Evolutionary conservation across 768 basidiomycete species (phyloP), one percentile per base, ranked within the genome.

Genomic region (Lactarius trivialis): DNA sequence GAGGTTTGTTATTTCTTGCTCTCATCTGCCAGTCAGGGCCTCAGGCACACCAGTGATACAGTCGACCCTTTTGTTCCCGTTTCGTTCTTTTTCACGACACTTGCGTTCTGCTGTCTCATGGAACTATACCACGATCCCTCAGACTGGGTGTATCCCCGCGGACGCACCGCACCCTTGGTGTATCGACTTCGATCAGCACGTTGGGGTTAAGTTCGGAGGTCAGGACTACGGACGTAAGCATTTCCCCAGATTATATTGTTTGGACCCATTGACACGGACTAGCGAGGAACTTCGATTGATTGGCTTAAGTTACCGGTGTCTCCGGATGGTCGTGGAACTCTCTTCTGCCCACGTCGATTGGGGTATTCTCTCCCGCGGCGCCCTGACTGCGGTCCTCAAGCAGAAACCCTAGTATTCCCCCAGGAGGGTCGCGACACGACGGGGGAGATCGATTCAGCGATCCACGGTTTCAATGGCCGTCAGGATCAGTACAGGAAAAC

Each of bases 381-480:
- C 14, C 11, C 56, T 45, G 43, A 41, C 24, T 21, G 11, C 21
- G 28, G 26, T 24, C 19, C 12, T 37, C 28, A 63, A 58, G 39
- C 55, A 2, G 62, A 63, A 24, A 14, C n/a, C 19, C 39, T 63
- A 5, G 39, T 43, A 7, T 30, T 52, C 9, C 57, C 62, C 2
- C 30, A 57, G 8, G 62, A 63, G 28, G 57, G 57, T 19, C 62
- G 70, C 51, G 52, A 72, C 39, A 70, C 66, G 4, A 48, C 67
- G 0, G 71, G 70, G 5, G 33, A 71, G 49, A 60, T 70, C 39
- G 54, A 69, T 28, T 70, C 70, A 0, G 28, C 59, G 21, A 55
- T 71, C 0, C 73, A 73, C 41, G 69, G 71, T 15, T 54, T 21
- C 1, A 26, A 53, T 15, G 73, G 73, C 2, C 61, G 54, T 69